Conservation (phyloP, 208 protist species). For the Leishmania mexicana region DNA sequence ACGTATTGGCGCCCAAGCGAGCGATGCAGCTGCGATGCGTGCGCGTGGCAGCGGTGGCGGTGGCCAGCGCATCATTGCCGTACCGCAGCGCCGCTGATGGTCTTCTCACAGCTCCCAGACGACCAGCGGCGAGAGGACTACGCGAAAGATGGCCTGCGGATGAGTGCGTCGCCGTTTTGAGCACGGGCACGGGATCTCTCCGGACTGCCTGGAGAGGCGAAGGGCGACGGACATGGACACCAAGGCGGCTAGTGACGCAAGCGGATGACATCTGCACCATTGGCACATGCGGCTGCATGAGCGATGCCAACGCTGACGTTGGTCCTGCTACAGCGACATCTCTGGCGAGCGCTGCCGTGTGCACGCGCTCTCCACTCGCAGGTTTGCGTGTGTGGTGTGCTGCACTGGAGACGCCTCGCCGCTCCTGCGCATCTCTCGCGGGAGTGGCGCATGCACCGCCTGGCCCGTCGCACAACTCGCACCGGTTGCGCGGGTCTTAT, state of each 20-base stretch:
- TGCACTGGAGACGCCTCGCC: constrained; percentile 1
- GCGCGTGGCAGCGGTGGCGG: neutral
- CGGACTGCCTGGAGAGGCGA: neutral
- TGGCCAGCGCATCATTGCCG: neutral
- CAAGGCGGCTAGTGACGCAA: no score
- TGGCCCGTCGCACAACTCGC: neutral
- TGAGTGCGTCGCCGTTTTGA: neutral
- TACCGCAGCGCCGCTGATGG: neutral
- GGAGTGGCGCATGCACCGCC: neutral
- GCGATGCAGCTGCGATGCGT: neutral
- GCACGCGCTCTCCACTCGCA: neutral
- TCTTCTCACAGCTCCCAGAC: neutral
- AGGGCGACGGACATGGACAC: neutral
- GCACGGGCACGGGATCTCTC: neutral
- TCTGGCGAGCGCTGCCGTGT: neutral
- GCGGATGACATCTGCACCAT: neutral
- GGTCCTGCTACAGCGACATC: neutral
- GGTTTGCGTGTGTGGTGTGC: neutral
- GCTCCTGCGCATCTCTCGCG: neutral
- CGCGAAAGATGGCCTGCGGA: neutral
- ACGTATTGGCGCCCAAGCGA: neutral
- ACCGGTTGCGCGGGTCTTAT: neutral
- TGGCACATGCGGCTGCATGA: neutral
- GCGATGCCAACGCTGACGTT: neutral
- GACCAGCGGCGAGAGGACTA: neutral